Base-by-base conservation (phyloP, 805 yeast genomes). In the Candida manassasensis region DNA sequence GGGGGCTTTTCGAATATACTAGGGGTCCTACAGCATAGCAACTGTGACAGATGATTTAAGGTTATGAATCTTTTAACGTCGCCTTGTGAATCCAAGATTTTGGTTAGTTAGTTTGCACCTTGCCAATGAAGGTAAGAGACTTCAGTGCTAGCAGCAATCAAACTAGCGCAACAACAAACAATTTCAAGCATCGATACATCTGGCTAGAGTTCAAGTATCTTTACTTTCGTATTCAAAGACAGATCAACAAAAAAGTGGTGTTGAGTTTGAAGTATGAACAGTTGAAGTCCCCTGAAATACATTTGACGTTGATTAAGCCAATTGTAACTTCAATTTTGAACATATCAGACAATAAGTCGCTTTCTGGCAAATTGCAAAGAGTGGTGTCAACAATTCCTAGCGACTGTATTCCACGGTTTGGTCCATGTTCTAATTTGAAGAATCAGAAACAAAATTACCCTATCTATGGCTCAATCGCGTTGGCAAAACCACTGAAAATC, bases 251-350 rank as follows among this genome's bases (percentile, higher is more conserved):
- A 21, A 53, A 61, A 32, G 71, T 75, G 12, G 66, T 57, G 27
- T 49, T 71, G 18, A 61, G 71, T 36, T 55, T 75, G 42, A 71
- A 67, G 38, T 70, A 71, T 40, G 77, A 74, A 39, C 79, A 73
- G 49, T 49, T 73, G 36, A 64, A 66, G 36, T 54, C 73, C 3
- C 79, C 79, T 2, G 79, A 74, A 49, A 63, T 71, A 12, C 62
- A 72, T 34, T 43, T 71, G 11, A 55, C 71, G 2, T 48, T 74
- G 16, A 61, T 75, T 25, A 64, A 67, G 46, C 81, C 81, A 2
- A 49, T 75, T 21, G 61, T 67, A 4, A 53, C 57, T 16, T 57
- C 53, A 34, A 59, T 69, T 19, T 48, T 71, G 4, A 55, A 69
- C 14, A 52, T 66, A 34, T 64, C 74, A 21, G 54, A 63, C 27